Percentiles rank a stretch among this genome's conserved stretches.
phyloP scores from a whole-genome alignment of 352 stramenopile species.

The Hyphochytrium catenoides region DNA sequence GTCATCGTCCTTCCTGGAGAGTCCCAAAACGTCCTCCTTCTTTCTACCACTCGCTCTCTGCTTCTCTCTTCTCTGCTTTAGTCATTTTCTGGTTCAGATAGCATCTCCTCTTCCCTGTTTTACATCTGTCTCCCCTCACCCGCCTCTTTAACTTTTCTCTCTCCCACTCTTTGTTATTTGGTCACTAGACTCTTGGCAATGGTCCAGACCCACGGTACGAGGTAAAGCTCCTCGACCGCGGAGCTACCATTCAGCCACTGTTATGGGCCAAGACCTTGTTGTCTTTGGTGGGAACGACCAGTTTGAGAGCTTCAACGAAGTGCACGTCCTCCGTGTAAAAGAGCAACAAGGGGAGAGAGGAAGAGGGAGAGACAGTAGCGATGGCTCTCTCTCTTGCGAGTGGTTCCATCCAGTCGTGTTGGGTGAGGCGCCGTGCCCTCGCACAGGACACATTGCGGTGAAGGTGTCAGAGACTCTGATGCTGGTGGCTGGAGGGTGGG shows the following conservation, averaged over 20 bases:
- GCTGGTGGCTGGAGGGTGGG: conserved; percentile 75
- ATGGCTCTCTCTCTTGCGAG: conserved; percentile 39
- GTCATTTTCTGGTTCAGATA: too few species aligned
- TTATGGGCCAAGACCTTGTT: conserved; percentile 36
- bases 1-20: neutral
- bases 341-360: too few species aligned
- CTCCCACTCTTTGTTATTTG: too few species aligned
- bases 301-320: conserved; percentile 64
- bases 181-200: conserved; percentile 68
- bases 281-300: conserved; percentile 81
- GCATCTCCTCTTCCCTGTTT: too few species aligned
- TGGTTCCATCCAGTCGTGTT: conserved; percentile 63
- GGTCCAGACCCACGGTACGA: conserved; percentile 56
- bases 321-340: conserved; percentile 77
- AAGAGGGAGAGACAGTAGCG: too few species aligned
- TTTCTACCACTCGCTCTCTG: too few species aligned
- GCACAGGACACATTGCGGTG: conserved; percentile 68
- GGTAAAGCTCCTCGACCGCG: conserved; percentile 56
- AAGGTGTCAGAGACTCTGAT: conserved; percentile 60
- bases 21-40: too few species aligned
- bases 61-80: too few species aligned
- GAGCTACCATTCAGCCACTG: conserved; percentile 67
- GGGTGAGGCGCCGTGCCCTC: conserved; percentile 32
- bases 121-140: too few species aligned
- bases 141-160: too few species aligned